phyloP scores from a whole-genome alignment of 2,329 filamentous ascomycete species.

The Colletotrichum sublineola region DNA sequence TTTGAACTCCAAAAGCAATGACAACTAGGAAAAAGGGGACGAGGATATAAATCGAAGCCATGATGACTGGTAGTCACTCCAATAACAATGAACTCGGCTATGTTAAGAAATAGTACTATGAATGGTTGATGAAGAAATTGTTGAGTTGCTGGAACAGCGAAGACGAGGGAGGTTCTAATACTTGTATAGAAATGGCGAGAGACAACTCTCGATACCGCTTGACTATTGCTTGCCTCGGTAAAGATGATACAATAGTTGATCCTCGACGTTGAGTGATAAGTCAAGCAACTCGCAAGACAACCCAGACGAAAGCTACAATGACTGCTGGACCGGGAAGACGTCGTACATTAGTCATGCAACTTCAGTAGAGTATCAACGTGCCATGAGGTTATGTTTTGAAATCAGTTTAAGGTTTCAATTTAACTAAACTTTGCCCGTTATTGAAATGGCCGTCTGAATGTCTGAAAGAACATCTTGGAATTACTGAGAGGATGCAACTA shows the following conservation, averaged over 20 bases:
- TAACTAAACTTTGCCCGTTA: constrained; percentile 17
- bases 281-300: neutral
- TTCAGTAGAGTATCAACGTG: constrained; percentile 4
- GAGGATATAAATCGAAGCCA: constrained; percentile 27
- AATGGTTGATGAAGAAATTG: constrained; percentile 6
- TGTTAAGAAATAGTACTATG: neutral
- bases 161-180: neutral
- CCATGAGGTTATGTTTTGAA: neutral
- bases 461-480: neutral
- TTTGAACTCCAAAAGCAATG: constrained; percentile 15
- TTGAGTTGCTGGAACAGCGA: too few relatives aligned
- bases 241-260: neutral
- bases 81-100: neutral
- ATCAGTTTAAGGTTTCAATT: neutral
- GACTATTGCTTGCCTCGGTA: too few relatives aligned
- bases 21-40: constrained; percentile 18
- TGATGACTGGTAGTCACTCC: neutral
- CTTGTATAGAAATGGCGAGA: neutral
- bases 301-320: neutral
- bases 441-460: neutral
- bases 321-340: neutral
- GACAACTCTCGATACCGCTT: neutral
- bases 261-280: neutral
- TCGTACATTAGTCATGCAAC: constrained; percentile 6
- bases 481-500: neutral